Base-by-base conservation (phyloP, 371 early-diverging fungal genomes). In the Circinella minor region DNA sequence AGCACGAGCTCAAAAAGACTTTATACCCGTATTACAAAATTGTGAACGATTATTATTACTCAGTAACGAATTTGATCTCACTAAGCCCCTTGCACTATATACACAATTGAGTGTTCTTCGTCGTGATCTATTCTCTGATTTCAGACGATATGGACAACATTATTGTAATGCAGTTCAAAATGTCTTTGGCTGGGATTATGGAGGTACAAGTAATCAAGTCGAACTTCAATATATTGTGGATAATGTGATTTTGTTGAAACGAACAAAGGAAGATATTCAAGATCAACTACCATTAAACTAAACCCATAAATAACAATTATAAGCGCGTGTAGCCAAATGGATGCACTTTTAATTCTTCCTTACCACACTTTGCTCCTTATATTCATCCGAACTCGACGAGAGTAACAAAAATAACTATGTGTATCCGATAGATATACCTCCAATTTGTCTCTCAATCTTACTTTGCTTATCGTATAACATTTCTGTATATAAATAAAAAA, bases 71-170 rank as follows among this genome's bases (percentile, higher is more conserved):
- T 9, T 83, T 85, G 8, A 72, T 84, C n/a, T 83, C 81, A 36
- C 78, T 3, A 43, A 86, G 46, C 91, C 93, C 3, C 43, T 82
- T 0, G 91, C 91, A 49, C 71, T 93, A 9, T 92, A 71, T 67
- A 72, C 90, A 8, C 85, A 86, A 49, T 69, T 92, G 17, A 66
- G 39, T n/a, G 74, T 82, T 1, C 61, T 91, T 49, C 68, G 80
- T 38, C 74, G 75, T 36, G 66, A 60, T 4, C 13, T 80, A 3
- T 90, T 88, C 75, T 64, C 79, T 0, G 76, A 68, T 11, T 75
- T 84, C 20, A 27, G 48, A 11, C 70, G 73, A n/a, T 93, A 80
- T 77, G 83, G 85, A 3, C 68, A 76, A 27, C 77, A 91, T 14
- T 93, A 90, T 72, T 93, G 93, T 65, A 70, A 81, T 60, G 86